These are phyloP conservation scores for Rubus parviflorus DNA, from an alignment of 306 rosid species.

Conservation along the genomic window DNA sequence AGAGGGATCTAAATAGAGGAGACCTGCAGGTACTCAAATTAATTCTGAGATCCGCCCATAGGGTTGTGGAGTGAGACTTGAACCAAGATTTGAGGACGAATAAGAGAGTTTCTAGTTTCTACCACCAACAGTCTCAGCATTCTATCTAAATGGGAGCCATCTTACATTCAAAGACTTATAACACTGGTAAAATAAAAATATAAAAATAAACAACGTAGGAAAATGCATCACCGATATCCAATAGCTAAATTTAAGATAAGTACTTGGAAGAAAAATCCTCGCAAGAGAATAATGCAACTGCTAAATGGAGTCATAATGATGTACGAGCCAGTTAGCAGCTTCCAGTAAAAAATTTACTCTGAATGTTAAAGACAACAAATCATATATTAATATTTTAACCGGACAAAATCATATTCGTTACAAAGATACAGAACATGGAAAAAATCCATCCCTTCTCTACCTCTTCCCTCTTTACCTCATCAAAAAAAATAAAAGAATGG, in stretches of 20 bases:
- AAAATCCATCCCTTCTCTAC: slow-evolving; percentile 8
- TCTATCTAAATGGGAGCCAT: not conserved
- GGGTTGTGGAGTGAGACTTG: not conserved
- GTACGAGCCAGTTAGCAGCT: not conserved
- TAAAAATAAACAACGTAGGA: not conserved
- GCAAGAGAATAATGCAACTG: not conserved
- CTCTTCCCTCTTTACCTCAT: slow-evolving; percentile 16
- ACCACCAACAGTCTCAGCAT: not conserved
- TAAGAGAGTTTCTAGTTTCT: slow-evolving; percentile 1
- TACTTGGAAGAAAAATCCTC: not conserved
- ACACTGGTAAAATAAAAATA: not conserved
- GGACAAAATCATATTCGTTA: not conserved
- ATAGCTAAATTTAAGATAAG: not conserved
- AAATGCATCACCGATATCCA: not conserved
- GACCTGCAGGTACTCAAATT: not conserved
- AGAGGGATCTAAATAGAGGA: not conserved
- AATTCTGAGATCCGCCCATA: no score
- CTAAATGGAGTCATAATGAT: not conserved
- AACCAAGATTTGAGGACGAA: not conserved
- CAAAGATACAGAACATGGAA: slow-evolving; percentile 29
- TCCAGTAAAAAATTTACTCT: not conserved
- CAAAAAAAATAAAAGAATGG: slow-evolving; percentile 39
- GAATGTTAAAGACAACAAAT: slow-evolving; percentile 21
- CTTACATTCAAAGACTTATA: not conserved
- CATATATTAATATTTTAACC: slow-evolving; percentile 8